Percentiles rank a stretch among this genome's conserved stretches.
Conservation (phyloP, 257 asterid species). For the Rehmannia glutinosa region DNA sequence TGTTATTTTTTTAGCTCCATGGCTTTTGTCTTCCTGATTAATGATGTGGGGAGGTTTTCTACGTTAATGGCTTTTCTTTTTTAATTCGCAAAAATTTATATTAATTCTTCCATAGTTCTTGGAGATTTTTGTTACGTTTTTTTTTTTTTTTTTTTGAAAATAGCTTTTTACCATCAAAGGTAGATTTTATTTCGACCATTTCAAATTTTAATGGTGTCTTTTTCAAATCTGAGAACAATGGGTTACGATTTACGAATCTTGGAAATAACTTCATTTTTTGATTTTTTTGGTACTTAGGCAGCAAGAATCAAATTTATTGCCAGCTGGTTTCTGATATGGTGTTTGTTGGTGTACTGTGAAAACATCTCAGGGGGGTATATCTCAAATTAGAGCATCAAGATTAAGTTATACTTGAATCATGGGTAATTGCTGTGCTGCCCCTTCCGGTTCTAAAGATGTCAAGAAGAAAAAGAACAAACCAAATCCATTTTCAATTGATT, state of each 20-base stretch:
- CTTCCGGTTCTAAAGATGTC: slow-evolving; percentile 30
- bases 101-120: slow-evolving; percentile 9
- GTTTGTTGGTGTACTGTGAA: slow-evolving; percentile 4
- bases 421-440: slow-evolving; percentile 70
- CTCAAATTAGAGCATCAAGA: slow-evolving; percentile 6
- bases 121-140: slow-evolving; percentile 8
- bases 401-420: slow-evolving; percentile 31
- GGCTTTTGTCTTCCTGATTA: neutral
- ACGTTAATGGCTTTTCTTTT: neutral
- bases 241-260: slow-evolving; percentile 7
- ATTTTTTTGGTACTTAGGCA: neutral
- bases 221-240: neutral
- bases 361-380: slow-evolving; percentile 15
- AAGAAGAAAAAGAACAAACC: slow-evolving; percentile 48
- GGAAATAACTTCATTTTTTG: neutral
- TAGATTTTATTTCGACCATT: neutral
- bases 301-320: neutral
- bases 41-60: neutral
- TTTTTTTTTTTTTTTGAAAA: neutral
- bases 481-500: slow-evolving; percentile 44
- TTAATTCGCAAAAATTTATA: neutral
- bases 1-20: neutral
- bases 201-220: neutral
- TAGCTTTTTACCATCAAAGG: neutral
- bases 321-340: slow-evolving; percentile 12